Evolutionary conservation across 2,329 filamentous ascomycete genomes (phyloP), one percentile per base, ranked within the genome.

Genomic region (Apiospora aurea): DNA sequence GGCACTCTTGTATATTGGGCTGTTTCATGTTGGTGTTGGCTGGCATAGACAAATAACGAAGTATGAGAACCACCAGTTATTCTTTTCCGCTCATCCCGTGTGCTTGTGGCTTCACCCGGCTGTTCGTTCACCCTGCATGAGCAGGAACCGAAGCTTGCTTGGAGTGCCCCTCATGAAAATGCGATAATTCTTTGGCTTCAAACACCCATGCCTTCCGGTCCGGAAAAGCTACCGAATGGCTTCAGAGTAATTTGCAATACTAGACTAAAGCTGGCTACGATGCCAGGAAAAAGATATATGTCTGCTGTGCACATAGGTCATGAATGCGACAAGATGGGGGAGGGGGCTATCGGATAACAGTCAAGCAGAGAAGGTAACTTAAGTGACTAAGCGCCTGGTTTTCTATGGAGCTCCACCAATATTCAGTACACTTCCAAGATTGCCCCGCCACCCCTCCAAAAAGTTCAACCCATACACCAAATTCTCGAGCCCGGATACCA

Each of bases 31-130:
- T 69, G 68, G 57, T 51, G 46, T 53, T 61, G 51, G 70, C 41
- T 69, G 72, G 69, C 67, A 71, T 71, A 73, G 72, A 73, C 67
- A 73, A 73, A 73, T 71, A 64, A 73, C 44, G 69, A 73, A 69
- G 53, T 38, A 64, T 64, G 47, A 66, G 57, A 64, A 64, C 57
- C 57, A 64, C n/a, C 34, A 64, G 1, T n/a, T 41, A 24, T 24
- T 41, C 18, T 64, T 18, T 41, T 41, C 18, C 34, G 57, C 57
- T 16, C 57, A 64, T 24, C 18, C 18, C 24, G 57, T 38, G 57
- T 24, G n/a, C 4, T 11, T n/a, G 18, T 64, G 57, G 24, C 57
- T 64, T 4, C 11, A 38, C 3, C n/a, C 38, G 53, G 53, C 8
- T n/a, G n/a, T 51, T 51, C 11, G 11, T 51, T 26, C 49, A 26